A percentile compares a stretch with the other conserved stretches of the same genome.
Evolutionary conservation across 2,329 filamentous ascomycete genomes (phyloP).

Genomic region (Hymenoscyphus infarciens): DNA sequence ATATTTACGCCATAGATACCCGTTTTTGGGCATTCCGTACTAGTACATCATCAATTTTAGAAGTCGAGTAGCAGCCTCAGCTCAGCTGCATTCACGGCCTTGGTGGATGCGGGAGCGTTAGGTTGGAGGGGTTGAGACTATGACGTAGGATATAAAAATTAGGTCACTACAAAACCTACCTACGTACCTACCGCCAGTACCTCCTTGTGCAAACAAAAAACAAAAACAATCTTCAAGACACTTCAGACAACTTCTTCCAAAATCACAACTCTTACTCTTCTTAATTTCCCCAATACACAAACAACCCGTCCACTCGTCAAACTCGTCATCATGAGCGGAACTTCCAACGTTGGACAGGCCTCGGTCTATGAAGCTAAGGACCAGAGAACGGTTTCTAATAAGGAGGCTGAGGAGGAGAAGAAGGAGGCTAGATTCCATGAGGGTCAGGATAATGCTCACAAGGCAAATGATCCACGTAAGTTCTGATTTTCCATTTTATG

Average conservation of each 20-base stretch:
- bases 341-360: slow-evolving; percentile 54
- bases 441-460: slow-evolving; percentile 67
- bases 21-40: background rate
- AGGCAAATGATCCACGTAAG: slow-evolving; percentile 68
- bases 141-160: background rate
- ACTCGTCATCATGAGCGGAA: slow-evolving; percentile 19
- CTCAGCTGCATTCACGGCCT: background rate
- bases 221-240: no score
- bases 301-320: background rate
- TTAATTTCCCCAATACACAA: background rate
- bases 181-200: no score
- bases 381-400: slow-evolving; percentile 62
- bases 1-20: background rate
- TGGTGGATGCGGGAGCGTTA: background rate
- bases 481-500: no score
- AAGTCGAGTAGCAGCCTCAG: background rate
- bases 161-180: background rate
- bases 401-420: slow-evolving; percentile 45
- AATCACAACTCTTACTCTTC: background rate
- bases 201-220: no score
- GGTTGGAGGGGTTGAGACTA: background rate
- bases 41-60: background rate
- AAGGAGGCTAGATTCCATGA: slow-evolving; percentile 63
- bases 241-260: no score
- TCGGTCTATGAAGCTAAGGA: slow-evolving; percentile 72